A percentile compares a stretch with the other conserved stretches of the same genome.
Evolutionary conservation across 768 basidiomycete species (phyloP).

Genomic region (Lentinula sp.): DNA sequence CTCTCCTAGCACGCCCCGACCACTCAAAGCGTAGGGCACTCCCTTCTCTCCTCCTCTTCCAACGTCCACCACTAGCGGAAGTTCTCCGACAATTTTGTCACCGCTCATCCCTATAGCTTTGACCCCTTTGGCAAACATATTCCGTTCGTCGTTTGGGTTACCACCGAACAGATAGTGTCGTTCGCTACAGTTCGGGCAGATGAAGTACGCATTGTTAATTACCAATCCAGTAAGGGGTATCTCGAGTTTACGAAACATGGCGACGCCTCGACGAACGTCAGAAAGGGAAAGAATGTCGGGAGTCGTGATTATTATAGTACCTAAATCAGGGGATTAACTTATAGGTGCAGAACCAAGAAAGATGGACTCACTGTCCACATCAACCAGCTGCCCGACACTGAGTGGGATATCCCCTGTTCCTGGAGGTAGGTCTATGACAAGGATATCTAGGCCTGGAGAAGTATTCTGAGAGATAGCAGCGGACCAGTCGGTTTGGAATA

Average conservation of each 20-base stretch:
- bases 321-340: slow-evolving; percentile 30
- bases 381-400: slow-evolving; percentile 82
- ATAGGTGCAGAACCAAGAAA: background rate
- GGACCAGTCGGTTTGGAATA: slow-evolving; percentile 94
- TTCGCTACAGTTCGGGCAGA: slow-evolving; percentile 66
- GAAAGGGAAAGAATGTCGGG: slow-evolving; percentile 91
- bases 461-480: slow-evolving; percentile 24
- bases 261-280: slow-evolving; percentile 88
- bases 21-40: slow-evolving; percentile 42
- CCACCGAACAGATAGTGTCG: slow-evolving; percentile 70
- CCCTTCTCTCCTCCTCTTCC: slow-evolving; percentile 71
- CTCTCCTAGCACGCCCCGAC: slow-evolving; percentile 8
- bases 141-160: slow-evolving; percentile 17
- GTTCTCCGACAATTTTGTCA: slow-evolving; percentile 60
- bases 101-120: slow-evolving; percentile 38
- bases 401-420: slow-evolving; percentile 96
- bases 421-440: slow-evolving; percentile 95
- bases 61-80: slow-evolving; percentile 75
- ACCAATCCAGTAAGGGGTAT: slow-evolving; percentile 86
- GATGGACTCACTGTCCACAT: slow-evolving; percentile 66
- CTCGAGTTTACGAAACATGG: slow-evolving; percentile 84
- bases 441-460: slow-evolving; percentile 57
- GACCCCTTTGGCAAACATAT: slow-evolving; percentile 51
- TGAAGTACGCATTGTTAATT: slow-evolving; percentile 83
- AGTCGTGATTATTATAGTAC: slow-evolving; percentile 90